Conservation (phyloP, 2,329 filamentous ascomycete genomes). For the Orbilia brochopaga region DNA sequence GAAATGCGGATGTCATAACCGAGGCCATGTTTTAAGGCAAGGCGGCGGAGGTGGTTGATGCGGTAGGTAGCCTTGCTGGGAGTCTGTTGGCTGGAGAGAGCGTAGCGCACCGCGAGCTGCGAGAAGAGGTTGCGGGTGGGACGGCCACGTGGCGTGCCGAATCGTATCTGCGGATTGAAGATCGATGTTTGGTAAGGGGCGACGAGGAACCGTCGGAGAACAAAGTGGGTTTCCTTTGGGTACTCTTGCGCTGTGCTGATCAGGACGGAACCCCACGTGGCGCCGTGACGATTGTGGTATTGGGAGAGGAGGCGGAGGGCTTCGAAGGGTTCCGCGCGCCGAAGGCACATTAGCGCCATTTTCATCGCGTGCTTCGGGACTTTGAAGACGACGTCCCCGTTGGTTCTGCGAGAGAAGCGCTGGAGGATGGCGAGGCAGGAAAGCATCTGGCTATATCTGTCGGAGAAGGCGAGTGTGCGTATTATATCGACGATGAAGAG, state of each 20-base stretch:
- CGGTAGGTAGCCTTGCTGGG: conserved; percentile 26
- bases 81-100: conserved; percentile 31
- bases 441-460: conserved; percentile 5
- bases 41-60: conserved; percentile 14
- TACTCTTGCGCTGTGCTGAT: conserved; percentile 13
- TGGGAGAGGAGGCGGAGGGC: conserved; percentile 23
- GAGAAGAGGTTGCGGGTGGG: conserved; percentile 18
- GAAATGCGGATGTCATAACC: conserved; percentile 21
- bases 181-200: background rate
- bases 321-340: conserved; percentile 12
- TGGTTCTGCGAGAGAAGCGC: conserved; percentile 18
- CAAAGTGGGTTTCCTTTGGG: conserved; percentile 19
- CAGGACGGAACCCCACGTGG: conserved; percentile 11
- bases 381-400: conserved; percentile 20
- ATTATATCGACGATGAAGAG: conserved; percentile 17
- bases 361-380: conserved; percentile 15
- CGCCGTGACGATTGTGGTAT: conserved; percentile 16
- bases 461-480: conserved; percentile 3
- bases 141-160: background rate
- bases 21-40: conserved; percentile 12
- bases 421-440: conserved; percentile 32
- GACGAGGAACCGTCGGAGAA: conserved; percentile 10
- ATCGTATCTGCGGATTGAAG: conserved; percentile 13
- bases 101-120: conserved; percentile 21
- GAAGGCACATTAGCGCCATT: conserved; percentile 5